A percentile compares a stretch with the other conserved stretches of the same genome.
These are phyloP conservation scores for Plasmodium coatneyi DNA, from an alignment of 169 alveolate species.

Conservation along the genomic window DNA sequence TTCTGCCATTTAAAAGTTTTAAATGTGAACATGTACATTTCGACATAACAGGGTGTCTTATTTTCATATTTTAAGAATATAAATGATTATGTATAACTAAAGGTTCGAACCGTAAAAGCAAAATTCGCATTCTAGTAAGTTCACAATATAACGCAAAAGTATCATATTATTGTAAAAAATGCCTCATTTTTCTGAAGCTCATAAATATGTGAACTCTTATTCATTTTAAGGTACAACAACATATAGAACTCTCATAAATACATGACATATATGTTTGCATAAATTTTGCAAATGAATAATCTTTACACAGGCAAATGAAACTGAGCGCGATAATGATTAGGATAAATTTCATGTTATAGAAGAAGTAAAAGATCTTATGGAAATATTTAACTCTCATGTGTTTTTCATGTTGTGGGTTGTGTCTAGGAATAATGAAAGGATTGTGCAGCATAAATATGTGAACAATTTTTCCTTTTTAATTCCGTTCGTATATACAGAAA, in stretches of 20 bases:
- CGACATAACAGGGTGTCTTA: background rate
- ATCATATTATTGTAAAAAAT: background rate
- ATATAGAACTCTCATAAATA: background rate
- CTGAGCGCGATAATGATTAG: background rate
- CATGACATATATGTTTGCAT: background rate
- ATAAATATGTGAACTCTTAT: background rate
- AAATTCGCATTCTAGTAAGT: background rate
- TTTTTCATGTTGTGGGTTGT: background rate
- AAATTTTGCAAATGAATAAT: background rate
- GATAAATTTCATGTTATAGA: background rate
- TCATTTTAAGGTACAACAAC: background rate
- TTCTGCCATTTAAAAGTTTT: background rate
- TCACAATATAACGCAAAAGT: background rate
- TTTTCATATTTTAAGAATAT: background rate
- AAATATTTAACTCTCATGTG: background rate
- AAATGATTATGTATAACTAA: background rate
- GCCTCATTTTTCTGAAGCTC: background rate
- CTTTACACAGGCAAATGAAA: background rate
- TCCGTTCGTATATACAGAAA: background rate
- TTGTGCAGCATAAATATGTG: background rate
- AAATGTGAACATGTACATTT: background rate
- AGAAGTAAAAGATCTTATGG: background rate
- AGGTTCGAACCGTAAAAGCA: background rate
- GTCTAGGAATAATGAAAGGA: background rate
- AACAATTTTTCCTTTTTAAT: background rate